Evolutionary conservation across 495 filamentous ascomycete genomes (phyloP).

Genomic region (Elasticomyces elasticus): DNA sequence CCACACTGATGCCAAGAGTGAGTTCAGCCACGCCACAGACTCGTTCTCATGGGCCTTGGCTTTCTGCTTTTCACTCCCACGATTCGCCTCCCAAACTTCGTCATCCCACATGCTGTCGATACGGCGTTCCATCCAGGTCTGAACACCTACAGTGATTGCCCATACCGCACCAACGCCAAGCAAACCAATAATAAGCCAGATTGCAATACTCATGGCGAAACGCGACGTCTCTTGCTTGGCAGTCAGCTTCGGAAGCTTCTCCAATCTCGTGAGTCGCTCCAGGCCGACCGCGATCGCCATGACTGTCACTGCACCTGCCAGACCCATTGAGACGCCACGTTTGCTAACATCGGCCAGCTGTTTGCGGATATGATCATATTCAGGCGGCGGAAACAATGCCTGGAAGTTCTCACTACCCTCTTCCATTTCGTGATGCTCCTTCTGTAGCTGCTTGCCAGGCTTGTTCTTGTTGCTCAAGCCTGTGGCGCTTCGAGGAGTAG

Average conservation of each 20-base stretch:
- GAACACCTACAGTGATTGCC: constrained; percentile 36
- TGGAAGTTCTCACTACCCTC: constrained; percentile 41
- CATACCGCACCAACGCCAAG: constrained; percentile 25
- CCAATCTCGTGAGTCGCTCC: constrained; percentile 3
- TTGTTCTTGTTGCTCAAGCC: constrained; percentile 41
- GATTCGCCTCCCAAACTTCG: constrained; percentile 51
- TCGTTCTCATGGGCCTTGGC: constrained; percentile 42
- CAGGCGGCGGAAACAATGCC: constrained; percentile 53
- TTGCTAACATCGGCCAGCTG: constrained; percentile 34
- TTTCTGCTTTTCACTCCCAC: constrained; percentile 36
- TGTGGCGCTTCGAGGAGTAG: constrained; percentile 35
- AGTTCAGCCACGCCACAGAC: constrained; percentile 58
- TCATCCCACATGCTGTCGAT: constrained; percentile 48
- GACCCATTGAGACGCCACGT: constrained; percentile 16
- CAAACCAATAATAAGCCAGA: constrained; percentile 23
- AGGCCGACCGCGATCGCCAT: constrained; percentile 1
- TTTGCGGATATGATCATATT: constrained; percentile 40
- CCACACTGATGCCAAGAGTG: constrained; percentile 52
- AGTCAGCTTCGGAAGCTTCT: not conserved
- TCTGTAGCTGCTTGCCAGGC: constrained; percentile 34
- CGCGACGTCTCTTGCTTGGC: constrained; percentile 4
- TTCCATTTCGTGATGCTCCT: constrained; percentile 42
- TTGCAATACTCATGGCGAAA: not conserved
- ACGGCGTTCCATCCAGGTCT: constrained; percentile 44
- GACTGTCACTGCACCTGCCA: constrained; percentile 3